Conservation (phyloP, 768 basidiomycete genomes). For the Tubosaeta brunneosetosa region DNA sequence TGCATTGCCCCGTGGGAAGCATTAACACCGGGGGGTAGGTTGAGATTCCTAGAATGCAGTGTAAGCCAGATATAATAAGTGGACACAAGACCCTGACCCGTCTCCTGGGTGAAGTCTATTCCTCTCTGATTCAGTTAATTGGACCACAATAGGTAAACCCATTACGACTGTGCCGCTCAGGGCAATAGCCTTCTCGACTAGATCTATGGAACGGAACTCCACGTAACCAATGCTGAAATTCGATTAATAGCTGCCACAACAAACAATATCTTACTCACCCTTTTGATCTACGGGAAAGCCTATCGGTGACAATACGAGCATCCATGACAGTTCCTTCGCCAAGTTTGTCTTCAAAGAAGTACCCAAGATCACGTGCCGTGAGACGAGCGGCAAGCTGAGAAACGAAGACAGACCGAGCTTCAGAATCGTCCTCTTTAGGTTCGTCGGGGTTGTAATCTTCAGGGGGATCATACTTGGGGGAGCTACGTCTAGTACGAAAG, state of each 20-base stretch:
- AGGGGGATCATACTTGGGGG: slow-evolving; percentile 64
- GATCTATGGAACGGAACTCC: slow-evolving; percentile 87
- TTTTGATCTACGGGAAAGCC: slow-evolving; percentile 94
- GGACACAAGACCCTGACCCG: slow-evolving; percentile 47
- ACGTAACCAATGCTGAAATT: slow-evolving; percentile 88
- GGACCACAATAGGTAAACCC: slow-evolving; percentile 96
- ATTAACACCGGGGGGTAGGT: slow-evolving; percentile 79
- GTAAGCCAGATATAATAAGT: slow-evolving; percentile 9
- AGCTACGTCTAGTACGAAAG: slow-evolving; percentile 49
- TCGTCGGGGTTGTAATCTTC: slow-evolving; percentile 82
- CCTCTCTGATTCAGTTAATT: slow-evolving; percentile 94
- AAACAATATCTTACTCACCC: slow-evolving; percentile 54
- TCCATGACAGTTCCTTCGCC: slow-evolving; percentile 94
- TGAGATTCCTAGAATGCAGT: slow-evolving; percentile 54
- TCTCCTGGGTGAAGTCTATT: slow-evolving; percentile 87
- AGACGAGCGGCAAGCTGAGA: slow-evolving; percentile 96
- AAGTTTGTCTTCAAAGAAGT: slow-evolving; percentile 97
- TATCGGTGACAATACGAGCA: slow-evolving; percentile 92
- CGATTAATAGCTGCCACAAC: slow-evolving; percentile 1
- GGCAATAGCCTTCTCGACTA: slow-evolving; percentile 85
- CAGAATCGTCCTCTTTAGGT: slow-evolving; percentile 91
- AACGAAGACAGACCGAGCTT: slow-evolving; percentile 97
- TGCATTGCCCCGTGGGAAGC: slow-evolving; percentile 82
- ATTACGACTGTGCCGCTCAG: slow-evolving; percentile 95
- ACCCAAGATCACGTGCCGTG: slow-evolving; percentile 94